Percentiles rank a stretch among this genome's conserved stretches.
These are phyloP conservation scores for Fusarium bulbicola DNA, from an alignment of 2,329 filamentous ascomycete genomes.

Conservation along the genomic window DNA sequence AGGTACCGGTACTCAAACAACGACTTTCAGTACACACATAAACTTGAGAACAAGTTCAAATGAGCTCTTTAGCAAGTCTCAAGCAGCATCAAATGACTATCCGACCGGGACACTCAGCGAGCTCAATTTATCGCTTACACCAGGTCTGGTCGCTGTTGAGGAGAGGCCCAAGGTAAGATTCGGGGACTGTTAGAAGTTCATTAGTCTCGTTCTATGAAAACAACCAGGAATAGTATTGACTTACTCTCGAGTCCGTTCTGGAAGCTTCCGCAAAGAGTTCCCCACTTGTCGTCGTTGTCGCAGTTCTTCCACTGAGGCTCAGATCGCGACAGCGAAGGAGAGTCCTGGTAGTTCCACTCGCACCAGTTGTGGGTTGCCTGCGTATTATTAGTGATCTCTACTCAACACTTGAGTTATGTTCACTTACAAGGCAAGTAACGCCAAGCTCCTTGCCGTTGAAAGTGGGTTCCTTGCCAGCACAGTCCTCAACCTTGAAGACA, in stretches of 20 bases:
- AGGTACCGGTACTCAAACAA: background rate
- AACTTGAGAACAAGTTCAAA: background rate
- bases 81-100: too few species aligned
- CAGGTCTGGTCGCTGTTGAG: background rate
- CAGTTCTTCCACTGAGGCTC: slow-evolving; percentile 19
- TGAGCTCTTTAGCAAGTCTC: background rate
- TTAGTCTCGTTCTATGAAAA: background rate
- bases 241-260: background rate
- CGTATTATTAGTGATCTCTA: too few species aligned
- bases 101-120: too few species aligned
- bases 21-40: background rate
- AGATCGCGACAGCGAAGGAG: background rate
- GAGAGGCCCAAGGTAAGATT: slow-evolving; percentile 8
- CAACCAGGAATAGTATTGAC: accelerated
- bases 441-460: slow-evolving; percentile 2
- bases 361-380: slow-evolving; percentile 15
- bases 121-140: background rate
- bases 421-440: slow-evolving; percentile 8
- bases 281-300: slow-evolving; percentile 12
- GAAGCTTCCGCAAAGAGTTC: slow-evolving; percentile 9
- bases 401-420: accelerated
- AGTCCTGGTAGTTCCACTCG: slow-evolving; percentile 14
- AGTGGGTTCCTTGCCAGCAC: slow-evolving; percentile 7
- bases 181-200: background rate
- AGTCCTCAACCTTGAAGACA: slow-evolving; percentile 17